Percentiles rank a stretch among this genome's conserved stretches.
Conservation (phyloP, 2,329 filamentous ascomycete species). For the Pseudogymnoascus pannorum region DNA sequence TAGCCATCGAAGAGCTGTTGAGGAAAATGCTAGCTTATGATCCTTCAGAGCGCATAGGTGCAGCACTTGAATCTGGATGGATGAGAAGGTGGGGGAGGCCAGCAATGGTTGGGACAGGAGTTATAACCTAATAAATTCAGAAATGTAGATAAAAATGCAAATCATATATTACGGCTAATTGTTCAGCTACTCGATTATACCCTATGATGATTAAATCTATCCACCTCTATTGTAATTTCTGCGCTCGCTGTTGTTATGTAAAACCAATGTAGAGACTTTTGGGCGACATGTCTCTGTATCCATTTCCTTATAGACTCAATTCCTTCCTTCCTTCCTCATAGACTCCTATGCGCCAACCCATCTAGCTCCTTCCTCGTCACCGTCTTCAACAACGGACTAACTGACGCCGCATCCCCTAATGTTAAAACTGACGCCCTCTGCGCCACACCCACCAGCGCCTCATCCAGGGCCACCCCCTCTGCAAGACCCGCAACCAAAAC, state of each 20-base stretch:
- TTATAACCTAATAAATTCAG: neutral
- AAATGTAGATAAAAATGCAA: too few relatives aligned
- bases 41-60: neutral
- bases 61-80: neutral
- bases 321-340: neutral
- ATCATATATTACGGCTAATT: too few relatives aligned
- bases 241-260: too few relatives aligned
- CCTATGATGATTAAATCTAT: too few relatives aligned
- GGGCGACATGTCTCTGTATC: neutral
- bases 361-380: slow-evolving; percentile 14
- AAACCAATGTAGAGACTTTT: neutral
- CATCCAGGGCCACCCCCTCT: slow-evolving; percentile 34
- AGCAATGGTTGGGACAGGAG: neutral
- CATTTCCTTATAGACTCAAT: neutral
- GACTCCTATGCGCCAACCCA: slow-evolving; percentile 8
- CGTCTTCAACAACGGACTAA: slow-evolving; percentile 46
- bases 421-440: slow-evolving; percentile 76
- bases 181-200: too few relatives aligned
- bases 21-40: neutral
- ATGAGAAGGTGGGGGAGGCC: neutral
- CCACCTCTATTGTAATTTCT: too few relatives aligned
- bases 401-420: slow-evolving; percentile 65
- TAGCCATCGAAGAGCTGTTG: neutral
- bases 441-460: slow-evolving; percentile 66
- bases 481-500: slow-evolving; percentile 74